Evolutionary conservation across 345 rosid genomes (phyloP).

Genomic region (Gossypium australe): DNA sequence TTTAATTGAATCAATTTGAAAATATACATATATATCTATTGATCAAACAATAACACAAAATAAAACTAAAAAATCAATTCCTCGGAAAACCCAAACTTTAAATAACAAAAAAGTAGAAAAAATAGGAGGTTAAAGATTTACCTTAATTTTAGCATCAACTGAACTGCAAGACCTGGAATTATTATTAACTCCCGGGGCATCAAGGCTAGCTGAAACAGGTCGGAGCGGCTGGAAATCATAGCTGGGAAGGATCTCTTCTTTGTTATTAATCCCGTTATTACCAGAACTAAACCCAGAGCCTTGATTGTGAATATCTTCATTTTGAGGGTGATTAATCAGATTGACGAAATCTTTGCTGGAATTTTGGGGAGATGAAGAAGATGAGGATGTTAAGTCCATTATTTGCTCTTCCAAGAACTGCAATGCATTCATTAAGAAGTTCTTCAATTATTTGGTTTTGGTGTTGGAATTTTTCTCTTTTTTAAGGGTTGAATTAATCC

Average conservation of each 20-base stretch:
- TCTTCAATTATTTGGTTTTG: not conserved
- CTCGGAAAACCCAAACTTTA: not conserved
- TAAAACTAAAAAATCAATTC: not conserved
- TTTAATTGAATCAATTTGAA: not conserved
- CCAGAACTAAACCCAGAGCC: constrained; percentile 9
- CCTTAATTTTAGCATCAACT: constrained; percentile 41
- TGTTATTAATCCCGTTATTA: constrained; percentile 32
- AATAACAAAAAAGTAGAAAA: not conserved
- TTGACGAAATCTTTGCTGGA: constrained; percentile 39
- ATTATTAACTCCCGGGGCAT: constrained; percentile 14
- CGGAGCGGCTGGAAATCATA: constrained; percentile 89
- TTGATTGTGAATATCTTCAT: constrained; percentile 32
- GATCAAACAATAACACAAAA: not conserved
- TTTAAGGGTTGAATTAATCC: not conserved
- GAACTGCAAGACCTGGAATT: constrained; percentile 46
- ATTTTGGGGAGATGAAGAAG: constrained; percentile 15
- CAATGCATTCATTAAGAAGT: constrained; percentile 47
- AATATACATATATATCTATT: not conserved
- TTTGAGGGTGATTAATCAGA: constrained; percentile 46
- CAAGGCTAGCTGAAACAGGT: constrained; percentile 34
- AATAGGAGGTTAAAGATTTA: constrained; percentile 15
- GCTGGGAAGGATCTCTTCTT: constrained; percentile 76
- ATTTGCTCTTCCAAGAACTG: constrained; percentile 76
- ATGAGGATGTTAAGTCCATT: constrained; percentile 61
- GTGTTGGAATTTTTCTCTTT: not conserved